A percentile compares a stretch with the other conserved stretches of the same genome.
Evolutionary conservation across 1,284 basidiomycete genomes (phyloP).

Genomic region (Trichosporon coremiiforme): DNA sequence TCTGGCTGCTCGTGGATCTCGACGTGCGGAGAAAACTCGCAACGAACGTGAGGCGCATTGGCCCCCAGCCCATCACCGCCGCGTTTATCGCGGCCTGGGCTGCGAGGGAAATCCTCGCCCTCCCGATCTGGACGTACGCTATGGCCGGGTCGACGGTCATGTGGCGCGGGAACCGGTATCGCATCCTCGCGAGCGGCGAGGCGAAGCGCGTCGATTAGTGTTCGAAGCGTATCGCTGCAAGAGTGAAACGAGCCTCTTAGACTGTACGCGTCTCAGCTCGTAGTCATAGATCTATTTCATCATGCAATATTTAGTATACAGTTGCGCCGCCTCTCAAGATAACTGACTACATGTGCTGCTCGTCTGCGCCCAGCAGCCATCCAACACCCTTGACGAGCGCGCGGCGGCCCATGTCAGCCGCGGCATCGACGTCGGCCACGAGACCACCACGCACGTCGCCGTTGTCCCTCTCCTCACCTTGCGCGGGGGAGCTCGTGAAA

Average conservation of each 20-base stretch:
- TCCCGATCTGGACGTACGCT: constrained; percentile 82
- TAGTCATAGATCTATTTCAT: not conserved
- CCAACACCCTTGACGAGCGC: constrained; percentile 55
- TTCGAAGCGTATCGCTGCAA: not conserved
- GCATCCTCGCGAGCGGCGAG: constrained; percentile 49
- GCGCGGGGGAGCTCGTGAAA: constrained; percentile 24
- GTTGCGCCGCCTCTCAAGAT: not conserved
- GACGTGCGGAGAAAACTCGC: constrained; percentile 45
- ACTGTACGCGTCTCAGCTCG: not conserved
- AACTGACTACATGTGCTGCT: constrained; percentile 27
- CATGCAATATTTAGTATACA: not conserved
- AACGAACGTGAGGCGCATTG: constrained; percentile 68
- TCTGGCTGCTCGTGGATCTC: constrained; percentile 58
- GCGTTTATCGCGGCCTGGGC: constrained; percentile 75
- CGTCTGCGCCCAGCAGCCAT: constrained; percentile 56
- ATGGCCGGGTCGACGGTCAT: constrained; percentile 75
- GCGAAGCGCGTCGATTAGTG: constrained; percentile 19
- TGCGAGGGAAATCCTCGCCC: constrained; percentile 71
- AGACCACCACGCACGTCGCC: constrained; percentile 27
- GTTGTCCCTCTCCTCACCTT: constrained; percentile 10
- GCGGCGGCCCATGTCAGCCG: constrained; percentile 49
- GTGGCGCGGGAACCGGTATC: constrained; percentile 70
- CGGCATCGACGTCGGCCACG: constrained; percentile 47
- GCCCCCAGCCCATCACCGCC: constrained; percentile 60
- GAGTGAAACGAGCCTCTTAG: not conserved